These are phyloP conservation scores for Crucibulum laeve DNA, from an alignment of 768 basidiomycete genomes.

Conservation along the genomic window DNA sequence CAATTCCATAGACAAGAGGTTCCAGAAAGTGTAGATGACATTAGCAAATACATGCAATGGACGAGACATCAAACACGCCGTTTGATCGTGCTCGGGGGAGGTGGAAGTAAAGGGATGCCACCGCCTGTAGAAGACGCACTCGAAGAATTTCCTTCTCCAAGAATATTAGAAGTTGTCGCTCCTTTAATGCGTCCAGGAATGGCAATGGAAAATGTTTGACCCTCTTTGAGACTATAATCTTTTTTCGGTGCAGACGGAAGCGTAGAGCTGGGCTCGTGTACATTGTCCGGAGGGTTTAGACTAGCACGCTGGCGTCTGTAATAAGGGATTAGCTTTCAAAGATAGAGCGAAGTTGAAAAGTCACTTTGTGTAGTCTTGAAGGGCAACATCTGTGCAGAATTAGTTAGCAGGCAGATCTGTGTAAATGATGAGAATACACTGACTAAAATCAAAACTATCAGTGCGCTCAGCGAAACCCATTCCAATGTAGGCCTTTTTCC, in stretches of 20 bases:
- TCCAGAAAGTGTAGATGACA: not conserved
- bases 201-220: constrained; percentile 89
- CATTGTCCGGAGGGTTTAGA: constrained; percentile 44
- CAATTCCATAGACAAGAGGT: no score
- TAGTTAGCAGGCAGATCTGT: constrained; percentile 3
- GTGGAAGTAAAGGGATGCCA: constrained; percentile 70
- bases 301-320: constrained; percentile 60
- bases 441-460: constrained; percentile 91
- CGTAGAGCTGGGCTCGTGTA: constrained; percentile 56
- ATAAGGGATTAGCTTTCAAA: constrained; percentile 8
- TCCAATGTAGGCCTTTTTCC: constrained; percentile 88
- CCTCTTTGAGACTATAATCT: constrained; percentile 92
- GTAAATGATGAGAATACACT: constrained; percentile 22
- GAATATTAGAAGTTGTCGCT: constrained; percentile 28
- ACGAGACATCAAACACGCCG: constrained; percentile 27
- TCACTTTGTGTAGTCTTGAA: constrained; percentile 85
- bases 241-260: constrained; percentile 80
- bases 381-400: constrained; percentile 59
- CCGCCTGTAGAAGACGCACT: constrained; percentile 24
- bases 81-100: constrained; percentile 69
- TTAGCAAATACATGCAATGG: not conserved
- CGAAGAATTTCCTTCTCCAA: constrained; percentile 24
- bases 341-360: constrained; percentile 5
- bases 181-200: constrained; percentile 75
- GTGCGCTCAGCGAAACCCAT: constrained; percentile 88